Base-by-base conservation (phyloP, 2,329 filamentous ascomycete genomes). In the Teratosphaeria epicoccoides region DNA sequence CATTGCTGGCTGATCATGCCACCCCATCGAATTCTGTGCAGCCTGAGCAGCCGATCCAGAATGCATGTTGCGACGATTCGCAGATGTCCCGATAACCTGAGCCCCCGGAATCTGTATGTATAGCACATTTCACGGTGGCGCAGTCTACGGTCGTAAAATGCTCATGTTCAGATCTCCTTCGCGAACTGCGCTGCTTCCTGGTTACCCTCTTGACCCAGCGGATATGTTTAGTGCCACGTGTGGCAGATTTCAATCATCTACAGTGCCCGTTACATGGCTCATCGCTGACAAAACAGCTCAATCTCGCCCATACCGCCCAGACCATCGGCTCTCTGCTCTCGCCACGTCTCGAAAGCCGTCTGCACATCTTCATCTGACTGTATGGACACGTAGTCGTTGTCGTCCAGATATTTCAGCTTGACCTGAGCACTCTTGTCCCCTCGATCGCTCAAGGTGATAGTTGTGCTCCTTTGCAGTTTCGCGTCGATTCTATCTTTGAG, bases 321-420 rank as follows among this genome's bases (percentile, higher is more conserved):
- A 23, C 50, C 52, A 24, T 49, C 51, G 54, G 77, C 75, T 62
- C 83, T 78, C 59, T 83, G 84, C 64, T 95, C 89, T 28, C 87
- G 82, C 90, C 90, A 96, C 61, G 94, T 90, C 68, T 90, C 84
- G 65, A 98, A 95, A 4, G 93, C 93, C 61, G 93, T 89, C 63
- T 94, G 88, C 43, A 98, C 93, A 60, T 96, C 93, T 63, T 98
- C 93, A 63, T 98, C 93, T 55, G 86, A 91, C 67, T 93, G 86
- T 50, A 98, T 96, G 49, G 85, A 90, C 55, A 98, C 87, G 65
- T 85, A 91, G 64, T 97, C 93, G 47, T 87, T 87, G 59, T 98
- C 93, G 64, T 98, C 93, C 49, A 84, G 80, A 69, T 97, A 98
- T 56, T 89, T 87, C 51, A 98, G 74, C 70, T 89, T 88, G 61